Evolutionary conservation across 495 filamentous ascomycete genomes (phyloP), one percentile per base, ranked within the genome.

Genomic region (Cercophora samala): DNA sequence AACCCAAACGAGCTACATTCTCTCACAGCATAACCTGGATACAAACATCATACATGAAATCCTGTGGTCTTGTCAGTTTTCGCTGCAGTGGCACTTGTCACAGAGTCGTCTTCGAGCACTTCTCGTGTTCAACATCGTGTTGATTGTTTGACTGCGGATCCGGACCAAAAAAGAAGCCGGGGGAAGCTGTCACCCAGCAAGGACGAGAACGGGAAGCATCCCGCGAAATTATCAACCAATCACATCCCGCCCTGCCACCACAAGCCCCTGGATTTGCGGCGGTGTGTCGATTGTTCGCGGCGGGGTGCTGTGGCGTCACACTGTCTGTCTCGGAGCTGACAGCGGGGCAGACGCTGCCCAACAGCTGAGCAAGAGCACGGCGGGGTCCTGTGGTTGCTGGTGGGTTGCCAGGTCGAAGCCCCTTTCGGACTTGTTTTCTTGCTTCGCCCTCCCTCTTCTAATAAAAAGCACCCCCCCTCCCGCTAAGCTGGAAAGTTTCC

Each of bases 341-440:
- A 21, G 53, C 53, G 53, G 53, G 53, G 53, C 53, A 56, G 19
- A 5, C 21, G 53, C 53, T 56, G n/a, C 53, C 53, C 53, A 56
- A 56, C 53, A 56, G 37, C 37, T 46, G 37, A 56, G 53, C 6
- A 29, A 60, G 17, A 25, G 24, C 58, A 17, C 22, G 24, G 58
- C 17, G 58, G 58, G 24, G 37, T 46, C 37, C 2, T 25, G 58
- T 24, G 5, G 23, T 60, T 60, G 22, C 58, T 60, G 58, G 25
- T 5, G 58, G 53, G 58, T 60, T 60, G 21, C 22, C 24, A 23
- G 22, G 58, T 60, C 25, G 25, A 24, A 24, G 19, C 24, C 58
- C 58, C 18, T 32, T 60, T 32, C 58, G 58, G 58, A 60, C 58
- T 60, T 60, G 22, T 60, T 60, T 26, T 60, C 22, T 26, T 60